A percentile compares a stretch with the other conserved stretches of the same genome.
Conservation (phyloP, 2,329 filamentous ascomycete species). For the Sclerotinia subarctica region DNA sequence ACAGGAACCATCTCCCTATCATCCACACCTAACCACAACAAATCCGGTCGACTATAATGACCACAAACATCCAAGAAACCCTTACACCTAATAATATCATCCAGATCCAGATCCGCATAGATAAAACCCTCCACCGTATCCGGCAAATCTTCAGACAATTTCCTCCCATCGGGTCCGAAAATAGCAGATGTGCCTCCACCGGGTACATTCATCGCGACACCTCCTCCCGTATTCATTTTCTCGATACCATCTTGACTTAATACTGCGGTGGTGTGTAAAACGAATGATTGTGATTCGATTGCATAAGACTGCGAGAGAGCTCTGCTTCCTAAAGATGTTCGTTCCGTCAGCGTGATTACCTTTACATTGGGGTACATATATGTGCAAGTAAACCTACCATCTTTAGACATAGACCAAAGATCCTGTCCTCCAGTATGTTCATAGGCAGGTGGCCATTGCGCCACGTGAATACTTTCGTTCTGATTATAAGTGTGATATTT, state of each 20-base stretch:
- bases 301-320: slow-evolving; percentile 55
- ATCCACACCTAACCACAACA: slow-evolving; percentile 30
- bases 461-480: slow-evolving; percentile 53
- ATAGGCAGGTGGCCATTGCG: slow-evolving; percentile 52
- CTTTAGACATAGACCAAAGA: slow-evolving; percentile 29
- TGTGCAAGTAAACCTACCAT: slow-evolving; percentile 29
- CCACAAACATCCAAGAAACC: slow-evolving; percentile 30
- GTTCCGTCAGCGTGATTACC: background rate
- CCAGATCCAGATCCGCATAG: slow-evolving; percentile 41
- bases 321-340: slow-evolving; percentile 35
- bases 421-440: slow-evolving; percentile 46
- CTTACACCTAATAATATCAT: slow-evolving; percentile 26
- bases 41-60: slow-evolving; percentile 30
- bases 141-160: slow-evolving; percentile 43
- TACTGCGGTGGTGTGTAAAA: slow-evolving; percentile 53
- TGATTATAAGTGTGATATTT: slow-evolving; percentile 48
- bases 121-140: slow-evolving; percentile 54
- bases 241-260: slow-evolving; percentile 40
- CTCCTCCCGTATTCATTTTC: background rate
- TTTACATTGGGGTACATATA: background rate
- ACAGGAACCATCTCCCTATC: slow-evolving; percentile 18
- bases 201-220: slow-evolving; percentile 45
- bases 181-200: slow-evolving; percentile 50
- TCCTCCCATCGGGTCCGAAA: slow-evolving; percentile 50
- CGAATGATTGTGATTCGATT: slow-evolving; percentile 55